These are phyloP conservation scores for Mortierella hygrophila DNA, from an alignment of 192 early-diverging fungal genomes.

Conservation along the genomic window DNA sequence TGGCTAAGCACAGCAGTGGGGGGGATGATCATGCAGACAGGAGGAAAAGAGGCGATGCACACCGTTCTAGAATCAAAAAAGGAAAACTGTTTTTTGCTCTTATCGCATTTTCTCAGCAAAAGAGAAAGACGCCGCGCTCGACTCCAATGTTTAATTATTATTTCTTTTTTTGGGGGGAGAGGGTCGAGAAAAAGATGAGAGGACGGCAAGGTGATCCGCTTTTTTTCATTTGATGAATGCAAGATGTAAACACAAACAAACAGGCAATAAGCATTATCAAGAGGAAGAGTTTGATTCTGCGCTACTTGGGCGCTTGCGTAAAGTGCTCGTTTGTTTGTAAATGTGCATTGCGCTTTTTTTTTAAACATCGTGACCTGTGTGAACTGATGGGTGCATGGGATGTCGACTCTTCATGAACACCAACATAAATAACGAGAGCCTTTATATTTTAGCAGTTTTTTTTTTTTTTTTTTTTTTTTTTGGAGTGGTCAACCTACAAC, in stretches of 20 bases:
- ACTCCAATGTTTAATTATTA: neutral
- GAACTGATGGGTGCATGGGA: neutral
- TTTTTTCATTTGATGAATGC: neutral
- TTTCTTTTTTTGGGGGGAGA: neutral
- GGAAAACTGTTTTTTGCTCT: neutral
- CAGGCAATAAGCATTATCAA: neutral
- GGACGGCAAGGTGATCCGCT: neutral
- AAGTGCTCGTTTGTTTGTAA: neutral
- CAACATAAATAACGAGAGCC: neutral
- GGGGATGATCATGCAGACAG: neutral
- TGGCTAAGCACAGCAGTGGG: neutral
- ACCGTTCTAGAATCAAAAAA: neutral
- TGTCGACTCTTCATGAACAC: neutral
- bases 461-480: no score
- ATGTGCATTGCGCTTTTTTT: neutral
- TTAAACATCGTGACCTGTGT: neutral
- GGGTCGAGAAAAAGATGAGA: neutral
- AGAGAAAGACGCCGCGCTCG: neutral
- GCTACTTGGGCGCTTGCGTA: neutral
- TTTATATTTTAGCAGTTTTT: no score
- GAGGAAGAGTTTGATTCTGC: neutral
- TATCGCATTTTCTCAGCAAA: neutral
- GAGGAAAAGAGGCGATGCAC: neutral
- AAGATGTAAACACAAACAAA: neutral
- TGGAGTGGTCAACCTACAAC: no score